These are phyloP conservation scores for Rosa multiflora DNA, from an alignment of 306 rosid genomes.

Conservation along the genomic window DNA sequence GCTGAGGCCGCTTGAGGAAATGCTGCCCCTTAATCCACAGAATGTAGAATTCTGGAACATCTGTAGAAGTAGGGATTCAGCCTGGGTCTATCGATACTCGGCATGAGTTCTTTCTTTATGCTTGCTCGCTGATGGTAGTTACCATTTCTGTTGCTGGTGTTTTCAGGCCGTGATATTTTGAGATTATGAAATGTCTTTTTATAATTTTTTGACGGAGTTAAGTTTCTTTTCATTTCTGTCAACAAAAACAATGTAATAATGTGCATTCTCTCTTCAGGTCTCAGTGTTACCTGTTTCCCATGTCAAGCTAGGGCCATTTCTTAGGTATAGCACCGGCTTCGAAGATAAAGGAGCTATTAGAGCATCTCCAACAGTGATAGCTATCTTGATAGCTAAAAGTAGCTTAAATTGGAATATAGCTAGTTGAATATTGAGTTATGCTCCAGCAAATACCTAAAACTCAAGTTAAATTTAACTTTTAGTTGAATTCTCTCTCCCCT, in stretches of 20 bases:
- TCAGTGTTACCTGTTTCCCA: not conserved
- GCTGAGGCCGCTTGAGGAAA: conserved; percentile 60
- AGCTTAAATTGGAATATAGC: too few species aligned
- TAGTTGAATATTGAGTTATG: too few species aligned
- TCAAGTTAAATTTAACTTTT: too few species aligned
- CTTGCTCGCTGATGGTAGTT: not conserved
- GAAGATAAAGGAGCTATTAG: too few species aligned
- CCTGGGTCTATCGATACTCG: not conserved
- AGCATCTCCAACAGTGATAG: too few species aligned
- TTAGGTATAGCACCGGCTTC: too few species aligned
- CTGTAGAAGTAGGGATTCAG: conserved; percentile 9
- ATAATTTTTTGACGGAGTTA: not conserved
- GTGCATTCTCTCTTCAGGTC: too few species aligned
- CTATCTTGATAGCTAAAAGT: too few species aligned
- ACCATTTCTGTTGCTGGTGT: not conserved
- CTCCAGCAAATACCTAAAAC: too few species aligned
- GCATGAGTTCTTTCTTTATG: not conserved
- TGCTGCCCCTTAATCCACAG: not conserved
- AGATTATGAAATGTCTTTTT: not conserved
- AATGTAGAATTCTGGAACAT: conserved; percentile 26
- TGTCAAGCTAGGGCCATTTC: too few species aligned
- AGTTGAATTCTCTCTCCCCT: too few species aligned
- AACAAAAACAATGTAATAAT: not conserved
- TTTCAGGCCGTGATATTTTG: not conserved
- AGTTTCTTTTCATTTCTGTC: not conserved